A percentile compares a stretch with the other conserved stretches of the same genome.
Conservation (phyloP, 1,284 basidiomycete species). For the Vanrija sp. region DNA sequence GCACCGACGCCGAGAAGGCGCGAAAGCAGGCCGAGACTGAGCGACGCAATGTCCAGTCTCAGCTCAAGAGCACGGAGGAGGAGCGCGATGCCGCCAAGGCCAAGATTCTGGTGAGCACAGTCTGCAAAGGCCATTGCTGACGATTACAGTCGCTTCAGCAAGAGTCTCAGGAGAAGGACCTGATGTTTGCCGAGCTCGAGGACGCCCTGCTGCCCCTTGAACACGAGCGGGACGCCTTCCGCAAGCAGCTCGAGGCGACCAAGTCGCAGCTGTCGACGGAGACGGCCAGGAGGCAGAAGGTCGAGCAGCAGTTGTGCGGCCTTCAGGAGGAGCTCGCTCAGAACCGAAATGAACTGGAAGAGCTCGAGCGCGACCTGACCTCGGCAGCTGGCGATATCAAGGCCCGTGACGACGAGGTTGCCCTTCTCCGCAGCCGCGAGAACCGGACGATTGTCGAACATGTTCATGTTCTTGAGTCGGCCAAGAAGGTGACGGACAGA, state of each 20-base stretch:
- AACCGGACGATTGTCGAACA: conserved; percentile 98
- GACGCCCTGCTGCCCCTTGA: conserved; percentile 79
- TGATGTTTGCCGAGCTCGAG: conserved; percentile 78
- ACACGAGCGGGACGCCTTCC: conserved; percentile 69
- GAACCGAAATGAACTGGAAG: conserved; percentile 63
- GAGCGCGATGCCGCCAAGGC: conserved; percentile 57
- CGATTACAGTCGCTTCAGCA: conserved; percentile 60
- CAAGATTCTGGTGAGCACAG: not conserved
- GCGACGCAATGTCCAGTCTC: conserved; percentile 64
- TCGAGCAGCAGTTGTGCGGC: conserved; percentile 63
- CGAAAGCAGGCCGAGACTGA: conserved; percentile 66
- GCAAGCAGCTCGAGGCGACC: conserved; percentile 67
- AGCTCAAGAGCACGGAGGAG: conserved; percentile 66
- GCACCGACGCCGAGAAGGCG: conserved; percentile 65
- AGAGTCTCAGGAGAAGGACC: conserved; percentile 55
- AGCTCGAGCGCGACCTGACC: conserved; percentile 76
- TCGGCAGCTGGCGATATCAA: conserved; percentile 75
- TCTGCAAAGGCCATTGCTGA: conserved; percentile 1
- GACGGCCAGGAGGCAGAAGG: conserved; percentile 60
- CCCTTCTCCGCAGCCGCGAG: conserved; percentile 76
- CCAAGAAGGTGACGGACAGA: conserved; percentile 90
- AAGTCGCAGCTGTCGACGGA: conserved; percentile 48
- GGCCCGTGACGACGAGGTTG: conserved; percentile 77
- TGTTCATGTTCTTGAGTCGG: conserved; percentile 94
- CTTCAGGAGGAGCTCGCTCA: conserved; percentile 66